Evolutionary conservation across 805 yeast genomes (phyloP), one percentile per base, ranked within the genome.

Genomic region (Wickerhamiella parazyma): DNA sequence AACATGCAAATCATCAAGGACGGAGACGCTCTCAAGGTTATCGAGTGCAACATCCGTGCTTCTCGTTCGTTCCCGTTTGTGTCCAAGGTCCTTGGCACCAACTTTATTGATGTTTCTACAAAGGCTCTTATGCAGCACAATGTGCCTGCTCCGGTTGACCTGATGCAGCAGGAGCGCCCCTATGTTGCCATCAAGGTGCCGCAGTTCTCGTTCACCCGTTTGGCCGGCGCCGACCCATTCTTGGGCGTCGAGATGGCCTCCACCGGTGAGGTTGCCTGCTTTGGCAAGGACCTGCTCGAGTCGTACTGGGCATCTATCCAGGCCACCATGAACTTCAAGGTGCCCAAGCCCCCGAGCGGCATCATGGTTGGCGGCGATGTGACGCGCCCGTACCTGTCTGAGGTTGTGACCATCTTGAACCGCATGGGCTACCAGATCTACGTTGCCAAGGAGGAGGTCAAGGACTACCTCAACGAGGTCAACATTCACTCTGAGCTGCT

Each of bases 231-330:
- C 41, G 99, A 91, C 65, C 99, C 99, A 51, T 87, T 83, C 73
- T 72, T 91, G 60, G 98, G 98, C 51, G 98, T 91, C 53, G 99
- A 91, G 69, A 91, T 91, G 99, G 80, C 97, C 6, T 87, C 97
- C 10, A 91, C 99, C 42, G 99, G 99, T 65, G 99, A 91, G 68
- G 82, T 91, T 61, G 98, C 98, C 24, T 83, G 95, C 61, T 91
- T 91, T 61, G 99, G 99, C 55, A 70, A 70, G 49, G 80, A 84
- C 63, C 63, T 80, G 49, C 56, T 72, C 45, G 97, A 91, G 66
- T 95, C 97, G 28, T 91, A 91, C 73, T 91, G 97, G 97, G 80
- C 96, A 36, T 80, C 97, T 12, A 76, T 89, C 56, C 96, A 91
- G 71, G 75, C 95, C 41, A 86, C 95, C 33, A 91, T 87, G 96